Percentiles rank a stretch among this genome's conserved stretches.
Conservation (phyloP, 805 yeast species). For the Kodamaea nitidulidarum region DNA sequence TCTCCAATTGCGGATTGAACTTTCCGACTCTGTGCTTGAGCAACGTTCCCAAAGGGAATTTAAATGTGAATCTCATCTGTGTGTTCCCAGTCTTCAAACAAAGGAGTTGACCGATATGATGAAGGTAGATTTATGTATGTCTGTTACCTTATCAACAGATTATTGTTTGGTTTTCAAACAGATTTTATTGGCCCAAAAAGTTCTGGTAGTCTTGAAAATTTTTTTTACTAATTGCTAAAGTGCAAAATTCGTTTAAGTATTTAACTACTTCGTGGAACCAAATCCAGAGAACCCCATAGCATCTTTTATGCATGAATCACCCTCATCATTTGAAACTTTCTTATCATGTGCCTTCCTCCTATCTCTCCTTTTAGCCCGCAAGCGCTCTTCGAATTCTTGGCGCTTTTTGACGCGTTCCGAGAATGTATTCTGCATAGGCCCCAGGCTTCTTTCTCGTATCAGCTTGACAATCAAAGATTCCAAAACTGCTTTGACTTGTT, state of each 20-base stretch:
- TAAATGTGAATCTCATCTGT: conserved; percentile 39
- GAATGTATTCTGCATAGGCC: conserved; percentile 24
- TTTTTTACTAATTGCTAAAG: conserved; percentile 6
- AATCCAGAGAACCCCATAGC: conserved; percentile 63
- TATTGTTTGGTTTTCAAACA: conserved; percentile 17
- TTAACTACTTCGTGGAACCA: conserved; percentile 41
- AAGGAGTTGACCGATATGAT: background rate
- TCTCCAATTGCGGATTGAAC: conserved; percentile 50
- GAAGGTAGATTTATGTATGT: background rate
- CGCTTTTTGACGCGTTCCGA: conserved; percentile 39
- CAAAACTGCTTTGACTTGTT: conserved; percentile 30
- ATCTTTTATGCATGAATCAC: conserved; percentile 22
- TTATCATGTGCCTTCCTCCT: conserved; percentile 20
- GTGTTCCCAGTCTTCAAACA: background rate
- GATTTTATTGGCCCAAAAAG: conserved; percentile 20
- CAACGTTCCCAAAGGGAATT: conserved; percentile 36
- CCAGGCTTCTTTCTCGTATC: conserved; percentile 12
- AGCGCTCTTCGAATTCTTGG: conserved; percentile 34
- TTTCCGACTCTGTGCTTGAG: conserved; percentile 36
- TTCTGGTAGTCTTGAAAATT: conserved; percentile 8
- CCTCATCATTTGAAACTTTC: conserved; percentile 10
- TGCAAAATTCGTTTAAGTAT: background rate
- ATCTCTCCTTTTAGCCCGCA: conserved; percentile 23
- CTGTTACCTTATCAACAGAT: conserved; percentile 3
- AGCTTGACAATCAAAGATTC: conserved; percentile 26